Base-by-base conservation (phyloP, 495 filamentous ascomycete genomes). In the Bathelium albidoporum region DNA sequence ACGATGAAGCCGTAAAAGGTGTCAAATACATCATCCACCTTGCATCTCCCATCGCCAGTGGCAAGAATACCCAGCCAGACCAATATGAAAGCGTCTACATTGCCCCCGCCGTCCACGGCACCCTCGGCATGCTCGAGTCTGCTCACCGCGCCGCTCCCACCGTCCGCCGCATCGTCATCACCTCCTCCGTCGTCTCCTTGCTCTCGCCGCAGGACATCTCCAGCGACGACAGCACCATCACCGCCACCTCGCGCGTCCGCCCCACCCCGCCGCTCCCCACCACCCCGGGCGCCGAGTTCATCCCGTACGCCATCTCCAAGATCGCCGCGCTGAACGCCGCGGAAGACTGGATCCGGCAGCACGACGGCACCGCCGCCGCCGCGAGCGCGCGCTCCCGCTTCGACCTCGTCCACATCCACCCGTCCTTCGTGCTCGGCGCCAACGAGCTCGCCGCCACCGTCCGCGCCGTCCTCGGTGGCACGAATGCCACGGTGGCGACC, bases 11-110 rank as follows among this genome's bases (percentile, higher is more conserved):
- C 11, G 73, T 81, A 28, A 70, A 78, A 41, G 79, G 72, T 36
- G 78, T 76, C 0, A 77, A 73, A 28, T 77, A 77, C 63, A 73
- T 82, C 61, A 76, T 84, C 62, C 82, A 85, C 65, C 67, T 80
- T 32, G 81, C 82, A 1, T 80, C 80, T 44, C 81, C 82, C 1
- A 39, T 72, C 22, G 29, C 68, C 24, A 61, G 64, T 10, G 69
- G 69, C 26, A 58, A 58, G 34, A 63, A 62, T n/a, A n/a, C n/a
- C n/a, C 45, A 58, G 1, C 45, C 24, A 9, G 65, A 65, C 18
- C 61, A 69, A 29, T 20, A 12, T 16, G 69, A 73, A 3, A 62
- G 59, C 1, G 66, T 72, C 43, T 59, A 76, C 32, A 71, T 78
- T 44, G 32, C 64, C 12, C 76, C 78, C 10, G 76, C 77, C 14